Conservation (phyloP, 2,329 filamentous ascomycete species). For the Dothidotthia symphoricarpi region DNA sequence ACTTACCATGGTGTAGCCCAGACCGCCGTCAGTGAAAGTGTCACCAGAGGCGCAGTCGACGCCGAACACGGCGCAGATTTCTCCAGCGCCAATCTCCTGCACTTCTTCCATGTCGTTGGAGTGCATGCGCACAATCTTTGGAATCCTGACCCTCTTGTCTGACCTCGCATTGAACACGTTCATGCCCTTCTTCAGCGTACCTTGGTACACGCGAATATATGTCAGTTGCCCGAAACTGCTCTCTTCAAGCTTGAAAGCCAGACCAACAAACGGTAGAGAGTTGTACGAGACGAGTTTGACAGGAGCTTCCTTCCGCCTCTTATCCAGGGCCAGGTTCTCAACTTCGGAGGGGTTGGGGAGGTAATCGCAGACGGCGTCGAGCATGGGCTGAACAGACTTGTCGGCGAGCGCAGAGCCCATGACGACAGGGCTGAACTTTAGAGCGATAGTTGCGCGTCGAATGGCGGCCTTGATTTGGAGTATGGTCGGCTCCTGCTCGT, state of each 20-base stretch:
- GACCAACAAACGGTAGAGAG: slow-evolving; percentile 85
- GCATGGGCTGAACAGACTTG: slow-evolving; percentile 93
- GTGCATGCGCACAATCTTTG: slow-evolving; percentile 98
- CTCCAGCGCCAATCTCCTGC: slow-evolving; percentile 84
- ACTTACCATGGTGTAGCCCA: slow-evolving; percentile 81
- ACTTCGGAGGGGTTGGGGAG: slow-evolving; percentile 89
- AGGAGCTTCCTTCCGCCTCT: slow-evolving; percentile 70
- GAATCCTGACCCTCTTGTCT: slow-evolving; percentile 94
- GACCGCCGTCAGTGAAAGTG: slow-evolving; percentile 90
- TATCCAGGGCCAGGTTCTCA: slow-evolving; percentile 84
- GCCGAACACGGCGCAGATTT: slow-evolving; percentile 98
- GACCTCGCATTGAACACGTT: slow-evolving; percentile 92
- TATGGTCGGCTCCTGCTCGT: slow-evolving; percentile 75
- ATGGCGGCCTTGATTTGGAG: slow-evolving; percentile 90
- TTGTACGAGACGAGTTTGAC: slow-evolving; percentile 93
- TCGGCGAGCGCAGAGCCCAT: slow-evolving; percentile 96
- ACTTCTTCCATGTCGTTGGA: slow-evolving; percentile 99
- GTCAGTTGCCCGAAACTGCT: slow-evolving; percentile 98
- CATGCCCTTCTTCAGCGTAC: slow-evolving; percentile 79
- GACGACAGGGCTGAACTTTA: slow-evolving; percentile 91
- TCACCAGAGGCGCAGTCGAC: slow-evolving; percentile 97
- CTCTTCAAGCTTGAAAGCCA: slow-evolving; percentile 98
- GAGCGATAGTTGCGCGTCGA: slow-evolving; percentile 79
- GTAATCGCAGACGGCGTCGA: slow-evolving; percentile 94
- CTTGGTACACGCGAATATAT: slow-evolving; percentile 98